Evolutionary conservation across 2,329 filamentous ascomycete genomes (phyloP).

Genomic region (Tolypocladium cylindrosporum): DNA sequence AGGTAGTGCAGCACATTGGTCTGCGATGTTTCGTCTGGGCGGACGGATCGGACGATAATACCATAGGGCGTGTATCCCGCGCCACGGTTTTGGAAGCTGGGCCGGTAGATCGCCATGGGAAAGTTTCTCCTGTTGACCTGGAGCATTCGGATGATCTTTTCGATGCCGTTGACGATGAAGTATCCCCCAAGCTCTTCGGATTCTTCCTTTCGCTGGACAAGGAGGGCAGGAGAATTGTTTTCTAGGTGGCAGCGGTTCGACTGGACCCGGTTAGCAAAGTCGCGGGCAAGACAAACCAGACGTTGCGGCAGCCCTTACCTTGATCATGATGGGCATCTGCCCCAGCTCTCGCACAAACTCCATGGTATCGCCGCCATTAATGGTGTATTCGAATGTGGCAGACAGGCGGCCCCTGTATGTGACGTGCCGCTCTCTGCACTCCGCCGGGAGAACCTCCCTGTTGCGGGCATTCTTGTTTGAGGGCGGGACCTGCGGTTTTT

Average conservation of each 20-base stretch:
- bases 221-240: constrained; percentile 68
- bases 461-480: constrained; percentile 77
- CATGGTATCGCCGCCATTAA: constrained; percentile 79
- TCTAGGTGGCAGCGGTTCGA: constrained; percentile 88
- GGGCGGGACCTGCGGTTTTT: constrained; percentile 69
- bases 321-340: constrained; percentile 85
- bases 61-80: constrained; percentile 80
- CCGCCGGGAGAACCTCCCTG: constrained; percentile 79
- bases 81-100: constrained; percentile 82
- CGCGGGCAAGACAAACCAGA: neutral
- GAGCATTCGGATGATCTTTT: constrained; percentile 90
- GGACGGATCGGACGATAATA: constrained; percentile 83
- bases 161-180: constrained; percentile 94
- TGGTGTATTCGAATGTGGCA: constrained; percentile 70
- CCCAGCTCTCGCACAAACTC: constrained; percentile 81
- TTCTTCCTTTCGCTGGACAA: constrained; percentile 86
- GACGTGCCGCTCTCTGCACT: constrained; percentile 87
- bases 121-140: constrained; percentile 88
- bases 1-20: constrained; percentile 96
- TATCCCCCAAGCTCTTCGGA: constrained; percentile 94
- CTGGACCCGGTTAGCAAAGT: constrained; percentile 26
- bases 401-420: constrained; percentile 84
- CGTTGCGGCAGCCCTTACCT: constrained; percentile 42
- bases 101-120: constrained; percentile 85
- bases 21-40: constrained; percentile 96